Evolutionary conservation across 2,329 filamentous ascomycete species (phyloP).

Genomic region (Aspergillus nomiae): DNA sequence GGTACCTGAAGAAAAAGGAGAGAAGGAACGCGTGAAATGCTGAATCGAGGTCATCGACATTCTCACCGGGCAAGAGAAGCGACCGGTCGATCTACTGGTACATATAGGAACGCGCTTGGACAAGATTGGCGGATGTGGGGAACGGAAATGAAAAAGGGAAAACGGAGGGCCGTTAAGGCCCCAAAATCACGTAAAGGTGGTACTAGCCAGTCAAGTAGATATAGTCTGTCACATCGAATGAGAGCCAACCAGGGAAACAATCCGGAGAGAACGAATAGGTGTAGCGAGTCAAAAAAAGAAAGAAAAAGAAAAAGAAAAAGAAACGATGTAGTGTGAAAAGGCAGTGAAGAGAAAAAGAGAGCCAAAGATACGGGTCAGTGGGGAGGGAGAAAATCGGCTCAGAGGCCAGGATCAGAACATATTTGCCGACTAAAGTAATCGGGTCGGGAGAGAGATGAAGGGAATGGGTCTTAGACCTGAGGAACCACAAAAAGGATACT

Average conservation of each 20-base stretch:
- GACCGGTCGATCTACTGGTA: slow-evolving; percentile 6
- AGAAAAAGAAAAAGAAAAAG: background rate
- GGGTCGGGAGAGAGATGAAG: slow-evolving; percentile 1
- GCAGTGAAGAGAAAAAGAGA: background rate
- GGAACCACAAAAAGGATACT: background rate
- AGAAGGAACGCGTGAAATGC: slow-evolving; percentile 30
- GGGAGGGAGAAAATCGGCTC: background rate
- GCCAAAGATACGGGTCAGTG: background rate
- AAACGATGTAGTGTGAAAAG: background rate
- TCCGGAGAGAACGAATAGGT: background rate
- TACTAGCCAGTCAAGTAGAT: background rate
- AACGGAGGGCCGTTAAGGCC: slow-evolving; percentile 13
- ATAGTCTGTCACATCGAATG: background rate
- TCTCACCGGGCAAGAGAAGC: slow-evolving; percentile 21
- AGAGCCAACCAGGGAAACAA: background rate
- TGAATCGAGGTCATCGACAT: slow-evolving; percentile 37
- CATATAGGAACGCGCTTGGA: slow-evolving; percentile 40
- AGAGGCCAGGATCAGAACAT: background rate
- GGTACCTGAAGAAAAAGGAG: slow-evolving; percentile 30
- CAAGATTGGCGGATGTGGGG: slow-evolving; percentile 41
- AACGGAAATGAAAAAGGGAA: slow-evolving; percentile 7
- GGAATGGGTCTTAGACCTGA: background rate
- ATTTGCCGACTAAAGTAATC: slow-evolving; percentile 3
- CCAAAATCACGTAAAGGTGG: slow-evolving; percentile 4
- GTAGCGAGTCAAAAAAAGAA: background rate